A percentile compares a stretch with the other conserved stretches of the same genome.
Conservation (phyloP, 2,329 filamentous ascomycete species). For the Penicillium italicum region DNA sequence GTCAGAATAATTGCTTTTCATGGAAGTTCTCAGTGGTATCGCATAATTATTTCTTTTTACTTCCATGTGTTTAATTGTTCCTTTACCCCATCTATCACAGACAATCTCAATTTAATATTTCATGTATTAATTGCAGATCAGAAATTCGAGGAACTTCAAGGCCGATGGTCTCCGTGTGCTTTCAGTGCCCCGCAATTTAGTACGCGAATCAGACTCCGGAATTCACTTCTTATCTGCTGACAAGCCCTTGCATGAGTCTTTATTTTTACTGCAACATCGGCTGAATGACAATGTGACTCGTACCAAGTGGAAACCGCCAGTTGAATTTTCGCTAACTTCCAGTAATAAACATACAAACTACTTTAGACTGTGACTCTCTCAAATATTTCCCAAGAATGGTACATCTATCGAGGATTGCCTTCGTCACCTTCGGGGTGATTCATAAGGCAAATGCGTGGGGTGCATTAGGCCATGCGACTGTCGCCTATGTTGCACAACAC, state of each 20-base stretch:
- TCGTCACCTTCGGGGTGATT: slow-evolving; percentile 9
- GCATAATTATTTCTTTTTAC: no score
- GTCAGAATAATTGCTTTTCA: no score
- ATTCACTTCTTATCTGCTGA: neutral
- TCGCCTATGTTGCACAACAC: slow-evolving; percentile 53
- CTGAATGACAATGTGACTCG: neutral
- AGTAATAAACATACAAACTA: neutral
- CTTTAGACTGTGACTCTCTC: neutral
- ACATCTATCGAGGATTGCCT: slow-evolving; percentile 6
- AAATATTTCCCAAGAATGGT: slow-evolving; percentile 6
- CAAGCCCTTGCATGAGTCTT: neutral
- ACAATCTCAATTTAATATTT: neutral
- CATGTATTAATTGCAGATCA: neutral
- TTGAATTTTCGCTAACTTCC: neutral
- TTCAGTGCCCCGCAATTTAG: neutral
- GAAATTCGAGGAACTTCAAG: neutral
- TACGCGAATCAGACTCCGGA: neutral
- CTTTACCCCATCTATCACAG: no score
- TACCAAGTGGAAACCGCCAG: neutral
- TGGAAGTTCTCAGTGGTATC: no score
- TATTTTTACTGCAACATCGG: neutral
- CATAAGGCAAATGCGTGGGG: slow-evolving; percentile 47
- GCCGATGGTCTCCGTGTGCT: slow-evolving; percentile 6
- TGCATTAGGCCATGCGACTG: slow-evolving; percentile 51
- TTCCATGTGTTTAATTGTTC: no score